Evolutionary conservation across 371 early-diverging fungal genomes (phyloP), one percentile per base, ranked within the genome.

Genomic region (Phascolomyces articulosus): DNA sequence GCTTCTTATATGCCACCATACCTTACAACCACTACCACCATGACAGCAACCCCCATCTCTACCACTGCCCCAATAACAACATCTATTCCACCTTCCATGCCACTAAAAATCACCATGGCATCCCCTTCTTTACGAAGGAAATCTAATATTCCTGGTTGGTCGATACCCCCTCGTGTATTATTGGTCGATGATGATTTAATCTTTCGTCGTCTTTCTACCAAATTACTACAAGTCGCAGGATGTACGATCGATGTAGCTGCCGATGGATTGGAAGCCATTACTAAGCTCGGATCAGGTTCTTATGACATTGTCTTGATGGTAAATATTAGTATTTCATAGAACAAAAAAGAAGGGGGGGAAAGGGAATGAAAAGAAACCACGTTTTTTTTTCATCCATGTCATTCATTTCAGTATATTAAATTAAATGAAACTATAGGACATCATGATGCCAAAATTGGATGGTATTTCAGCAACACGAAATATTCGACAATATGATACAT

Each of bases 231-330:
- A 70, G 74, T 90, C 0, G 87, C 90, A 65, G 92, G 92, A 10
- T 93, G 91, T 64, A 73, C 83, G 1, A 85, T 90, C 68, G 91
- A 91, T 69, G 85, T 90, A 24, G 93, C 90, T 3, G 83, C 77
- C 3, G 92, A 93, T 72, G 93, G 93, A 11, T 59, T 87, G 29
- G 87, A 84, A n/a, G 93, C 93, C 1, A 85, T 93, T 15, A 75
- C 83, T 24, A 85, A 86, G 55, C 70, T 86, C 60, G 80, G 82
- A 24, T 67, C 77, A 0, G 83, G 78, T n/a, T 82, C 84, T 65
- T 91, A 91, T 58, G 93, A 93, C 68, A 77, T 93, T 56, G 90
- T 93, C 0, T 73, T 92, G 20, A 91, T 92, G 93, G 90, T 89
- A 82, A 60, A n/a, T n/a, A n/a, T 40, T 18, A 48, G 18, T 31